A percentile compares a stretch with the other conserved stretches of the same genome.
These are phyloP conservation scores for Schizochytrium sp. DNA, from an alignment of 108 stramenopile genomes.

Conservation along the genomic window DNA sequence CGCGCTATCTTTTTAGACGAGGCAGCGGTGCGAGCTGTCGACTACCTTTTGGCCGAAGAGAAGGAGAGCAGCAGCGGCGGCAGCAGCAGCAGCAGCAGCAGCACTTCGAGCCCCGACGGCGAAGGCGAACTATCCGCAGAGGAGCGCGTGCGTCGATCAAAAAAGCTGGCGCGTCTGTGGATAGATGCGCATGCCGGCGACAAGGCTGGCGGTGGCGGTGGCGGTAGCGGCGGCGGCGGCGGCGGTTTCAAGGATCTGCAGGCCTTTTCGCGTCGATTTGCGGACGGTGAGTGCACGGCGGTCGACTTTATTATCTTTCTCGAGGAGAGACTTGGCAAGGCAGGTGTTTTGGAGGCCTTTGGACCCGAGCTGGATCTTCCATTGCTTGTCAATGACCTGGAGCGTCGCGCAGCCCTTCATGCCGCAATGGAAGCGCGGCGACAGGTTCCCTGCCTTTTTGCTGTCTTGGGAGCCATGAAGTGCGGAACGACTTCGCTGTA, in stretches of 20 bases:
- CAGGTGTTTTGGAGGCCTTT: background rate
- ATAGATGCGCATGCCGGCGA: background rate
- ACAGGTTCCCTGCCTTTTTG: conserved; percentile 28
- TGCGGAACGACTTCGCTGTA: conserved; percentile 87
- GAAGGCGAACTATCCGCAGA: background rate
- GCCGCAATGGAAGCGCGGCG: background rate
- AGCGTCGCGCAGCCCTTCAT: background rate
- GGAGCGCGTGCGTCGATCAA: conserved; percentile 4
- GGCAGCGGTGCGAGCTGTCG: background rate
- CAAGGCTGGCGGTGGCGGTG: background rate
- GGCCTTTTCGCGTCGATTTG: background rate
- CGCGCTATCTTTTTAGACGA: conserved; percentile 65
- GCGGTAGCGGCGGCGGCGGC: background rate
- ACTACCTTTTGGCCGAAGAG: background rate
- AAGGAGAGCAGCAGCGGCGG: background rate
- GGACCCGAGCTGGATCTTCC: background rate
- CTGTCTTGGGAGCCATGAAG: conserved; percentile 85
- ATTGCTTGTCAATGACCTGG: background rate
- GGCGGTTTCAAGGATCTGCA: background rate
- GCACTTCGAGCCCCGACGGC: background rate
- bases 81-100: too few species aligned
- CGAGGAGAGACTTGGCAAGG: background rate
- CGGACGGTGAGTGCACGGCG: conserved; percentile 7
- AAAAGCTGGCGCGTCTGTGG: background rate
- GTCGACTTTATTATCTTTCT: background rate